Base-by-base conservation (phyloP, 108 stramenopile species). In the Stephanodiscus triporus region DNA sequence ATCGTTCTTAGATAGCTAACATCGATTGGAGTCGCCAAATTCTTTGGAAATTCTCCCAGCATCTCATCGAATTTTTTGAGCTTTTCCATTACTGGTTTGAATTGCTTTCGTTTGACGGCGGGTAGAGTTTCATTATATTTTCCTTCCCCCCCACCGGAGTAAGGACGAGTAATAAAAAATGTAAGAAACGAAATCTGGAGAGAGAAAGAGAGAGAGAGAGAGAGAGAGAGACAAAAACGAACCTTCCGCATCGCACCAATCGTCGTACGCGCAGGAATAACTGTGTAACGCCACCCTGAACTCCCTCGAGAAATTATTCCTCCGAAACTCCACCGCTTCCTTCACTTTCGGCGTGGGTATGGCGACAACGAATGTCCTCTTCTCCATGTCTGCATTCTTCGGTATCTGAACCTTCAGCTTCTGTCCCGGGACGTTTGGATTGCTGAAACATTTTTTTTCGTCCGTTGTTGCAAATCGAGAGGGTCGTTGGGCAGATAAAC, bases 351-450 rank as follows among this genome's bases (percentile, higher is more conserved):
- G 85, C 17, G 71, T 77, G 14, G 94, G 91, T 9, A 95, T 87
- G 11, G 78, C 89, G 10, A 89, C 94, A 34, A 82, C 80, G 66
- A 91, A 92, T 13, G 29, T 67, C 4, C 72, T 58, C 49, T 61
- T 79, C 57, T 72, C 66, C 60, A 80, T 87, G 20, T 79, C 75
- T 9, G 91, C 93, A 16, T 89, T 88, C 30, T 88, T 83, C 0
- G 94, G 94, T 22, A 92, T 86, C 43, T 82, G 72, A 26, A 92
- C 91, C 43, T 85, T 86, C n/a, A 95, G 76, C 63, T 83, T 86
- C 73, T 95, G 94, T 23, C 87, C 88, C 19, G 84, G 85, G 36
- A 88, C 78, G 47, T 87, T 86, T 40, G 93, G 93, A 77, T 94
- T 94, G 37, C 86, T 89, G 38, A 9, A 42, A 11, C 1, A 11